These are phyloP conservation scores for Corymbia maculata DNA, from an alignment of 345 rosid genomes.

Conservation along the genomic window DNA sequence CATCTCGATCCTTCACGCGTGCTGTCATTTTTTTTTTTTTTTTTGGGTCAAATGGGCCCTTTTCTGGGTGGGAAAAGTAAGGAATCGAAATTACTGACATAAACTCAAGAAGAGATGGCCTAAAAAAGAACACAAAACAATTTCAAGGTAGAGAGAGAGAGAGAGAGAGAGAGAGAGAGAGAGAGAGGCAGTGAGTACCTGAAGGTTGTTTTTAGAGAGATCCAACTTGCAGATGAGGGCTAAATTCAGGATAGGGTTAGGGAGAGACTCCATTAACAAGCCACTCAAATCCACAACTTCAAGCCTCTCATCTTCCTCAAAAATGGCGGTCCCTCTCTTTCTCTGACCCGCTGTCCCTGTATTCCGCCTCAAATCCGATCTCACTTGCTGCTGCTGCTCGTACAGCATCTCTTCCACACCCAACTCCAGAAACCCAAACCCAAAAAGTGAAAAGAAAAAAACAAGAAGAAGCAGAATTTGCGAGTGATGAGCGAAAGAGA, in stretches of 20 bases:
- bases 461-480: not conserved
- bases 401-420: constrained; percentile 13
- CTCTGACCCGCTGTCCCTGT: not conserved
- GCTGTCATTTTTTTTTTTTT: not conserved
- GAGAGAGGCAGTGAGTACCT: constrained; percentile 16
- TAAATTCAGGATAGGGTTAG: constrained; percentile 47
- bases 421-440: not conserved
- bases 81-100: not conserved
- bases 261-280: constrained; percentile 50
- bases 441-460: not conserved
- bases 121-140: not conserved
- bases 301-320: constrained; percentile 21
- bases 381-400: constrained; percentile 8
- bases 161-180: not conserved
- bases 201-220: constrained; percentile 82
- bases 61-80: not conserved
- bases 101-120: not conserved
- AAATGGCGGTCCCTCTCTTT: not conserved
- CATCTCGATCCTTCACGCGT: not conserved
- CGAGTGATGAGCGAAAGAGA: not conserved
- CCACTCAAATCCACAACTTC: constrained; percentile 64
- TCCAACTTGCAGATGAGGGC: constrained; percentile 54
- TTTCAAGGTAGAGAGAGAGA: not conserved
- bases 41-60: not conserved
- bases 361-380: constrained; percentile 2